Conservation (phyloP, 1,139 yeast species). For the Kluyveromyces marxianus region DNA sequence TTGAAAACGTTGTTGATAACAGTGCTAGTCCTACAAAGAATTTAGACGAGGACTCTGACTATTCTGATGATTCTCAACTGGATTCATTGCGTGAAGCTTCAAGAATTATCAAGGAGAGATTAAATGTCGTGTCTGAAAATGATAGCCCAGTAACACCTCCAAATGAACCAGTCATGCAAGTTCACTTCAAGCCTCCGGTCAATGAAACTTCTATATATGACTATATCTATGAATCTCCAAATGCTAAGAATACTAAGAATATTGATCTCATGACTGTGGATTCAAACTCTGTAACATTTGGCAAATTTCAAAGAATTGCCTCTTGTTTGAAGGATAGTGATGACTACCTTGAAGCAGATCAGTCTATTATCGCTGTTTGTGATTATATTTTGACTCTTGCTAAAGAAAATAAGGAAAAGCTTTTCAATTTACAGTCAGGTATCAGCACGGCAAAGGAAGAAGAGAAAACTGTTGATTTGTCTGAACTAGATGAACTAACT, state of each 20-base stretch:
- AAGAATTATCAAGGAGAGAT: slow-evolving; percentile 1
- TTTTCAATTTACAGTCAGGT: background rate
- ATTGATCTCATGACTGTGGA: slow-evolving; percentile 14
- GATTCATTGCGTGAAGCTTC: slow-evolving; percentile 5
- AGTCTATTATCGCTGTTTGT: slow-evolving; percentile 8
- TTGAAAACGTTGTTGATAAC: slow-evolving; percentile 1
- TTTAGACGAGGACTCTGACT: slow-evolving; percentile 7
- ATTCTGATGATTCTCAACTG: slow-evolving; percentile 2
- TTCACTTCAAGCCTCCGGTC: slow-evolving; percentile 4
- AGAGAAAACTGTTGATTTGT: slow-evolving; percentile 5
- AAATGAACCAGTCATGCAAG: slow-evolving; percentile 4
- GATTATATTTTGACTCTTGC: slow-evolving; percentile 6
- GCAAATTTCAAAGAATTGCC: slow-evolving; percentile 11
- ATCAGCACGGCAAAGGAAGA: background rate
- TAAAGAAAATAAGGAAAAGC: background rate
- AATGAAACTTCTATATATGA: slow-evolving; percentile 10
- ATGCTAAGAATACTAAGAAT: slow-evolving; percentile 7
- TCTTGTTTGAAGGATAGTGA: slow-evolving; percentile 7
- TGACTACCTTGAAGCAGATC: background rate
- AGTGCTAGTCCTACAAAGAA: slow-evolving; percentile 1
- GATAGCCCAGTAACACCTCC: slow-evolving; percentile 6
- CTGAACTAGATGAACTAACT: background rate
- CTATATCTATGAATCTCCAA: slow-evolving; percentile 10
- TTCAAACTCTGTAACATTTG: slow-evolving; percentile 13
- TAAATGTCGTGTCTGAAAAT: background rate